Percentiles rank a stretch among this genome's conserved stretches.
phyloP scores from a whole-genome alignment of 148 eudicot genomes.

The Euryodendron excelsum region DNA sequence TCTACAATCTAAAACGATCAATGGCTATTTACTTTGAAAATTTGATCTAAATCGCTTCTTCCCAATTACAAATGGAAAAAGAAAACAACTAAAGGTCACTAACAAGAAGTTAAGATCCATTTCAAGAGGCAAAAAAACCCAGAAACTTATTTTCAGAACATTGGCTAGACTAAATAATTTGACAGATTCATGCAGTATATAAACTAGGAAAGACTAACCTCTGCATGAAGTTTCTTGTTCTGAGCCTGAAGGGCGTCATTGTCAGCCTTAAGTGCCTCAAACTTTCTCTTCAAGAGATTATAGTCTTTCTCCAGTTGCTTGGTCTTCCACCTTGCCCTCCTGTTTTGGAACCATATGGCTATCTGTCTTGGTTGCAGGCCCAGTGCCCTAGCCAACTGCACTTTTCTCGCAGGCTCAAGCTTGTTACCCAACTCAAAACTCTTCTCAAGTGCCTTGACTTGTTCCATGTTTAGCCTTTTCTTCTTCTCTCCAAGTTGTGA shows the following conservation, averaged over 20 bases:
- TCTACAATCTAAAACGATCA: not conserved
- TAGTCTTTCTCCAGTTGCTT: slow-evolving; percentile 78
- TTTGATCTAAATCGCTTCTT: not conserved
- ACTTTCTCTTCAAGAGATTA: slow-evolving; percentile 57
- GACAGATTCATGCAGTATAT: not conserved
- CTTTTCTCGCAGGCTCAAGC: slow-evolving; percentile 69
- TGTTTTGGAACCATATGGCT: slow-evolving; percentile 81
- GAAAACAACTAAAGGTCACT: too few relatives aligned
- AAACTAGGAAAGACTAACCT: slow-evolving; percentile 34
- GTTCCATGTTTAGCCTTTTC: slow-evolving; percentile 70
- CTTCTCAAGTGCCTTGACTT: slow-evolving; percentile 77
- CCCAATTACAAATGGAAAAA: not conserved
- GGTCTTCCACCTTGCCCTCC: slow-evolving; percentile 85
- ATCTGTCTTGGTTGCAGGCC: slow-evolving; percentile 74
- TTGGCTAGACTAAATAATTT: not conserved
- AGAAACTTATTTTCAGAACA: not conserved
- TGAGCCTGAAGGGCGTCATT: slow-evolving; percentile 61
- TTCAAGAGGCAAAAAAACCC: not conserved
- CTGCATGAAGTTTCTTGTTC: slow-evolving; percentile 64
- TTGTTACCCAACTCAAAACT: slow-evolving; percentile 70
- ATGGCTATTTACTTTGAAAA: not conserved
- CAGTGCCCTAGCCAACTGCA: slow-evolving; percentile 68
- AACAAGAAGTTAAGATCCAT: not conserved
- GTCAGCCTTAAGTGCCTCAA: slow-evolving; percentile 65
- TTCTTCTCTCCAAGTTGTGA: slow-evolving; percentile 74